phyloP scores from a whole-genome alignment of 768 basidiomycete genomes.

The Lactarius evosmus region DNA sequence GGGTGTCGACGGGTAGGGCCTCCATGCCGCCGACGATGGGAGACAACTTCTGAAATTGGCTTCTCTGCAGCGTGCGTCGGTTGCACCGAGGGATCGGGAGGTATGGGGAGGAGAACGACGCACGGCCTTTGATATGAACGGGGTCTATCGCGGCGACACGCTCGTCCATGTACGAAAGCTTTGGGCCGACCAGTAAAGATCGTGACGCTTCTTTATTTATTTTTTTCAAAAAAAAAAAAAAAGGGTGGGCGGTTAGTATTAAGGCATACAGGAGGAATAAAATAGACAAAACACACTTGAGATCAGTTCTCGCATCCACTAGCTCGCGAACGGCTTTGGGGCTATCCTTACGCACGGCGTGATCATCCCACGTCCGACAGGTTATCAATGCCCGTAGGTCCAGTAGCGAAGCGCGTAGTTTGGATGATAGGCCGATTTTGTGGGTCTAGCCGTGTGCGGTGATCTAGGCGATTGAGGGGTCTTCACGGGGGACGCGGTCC shows the following conservation, averaged over 20 bases:
- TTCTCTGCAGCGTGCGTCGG: conserved; percentile 46
- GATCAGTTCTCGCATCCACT: too few species aligned
- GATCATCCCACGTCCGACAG: conserved; percentile 55
- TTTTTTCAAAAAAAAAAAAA: too few species aligned
- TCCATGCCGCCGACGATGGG: conserved; percentile 63
- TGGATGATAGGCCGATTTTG: conserved; percentile 77
- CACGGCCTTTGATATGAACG: conserved; percentile 65
- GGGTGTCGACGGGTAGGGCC: conserved; percentile 59
- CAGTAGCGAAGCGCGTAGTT: conserved; percentile 60
- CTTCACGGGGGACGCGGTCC: conserved; percentile 68
- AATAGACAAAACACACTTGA: too few species aligned
- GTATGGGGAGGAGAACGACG: conserved; percentile 30
- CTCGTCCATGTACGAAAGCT: conserved; percentile 66
- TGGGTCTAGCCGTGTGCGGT: conserved; percentile 42
- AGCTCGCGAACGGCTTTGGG: too few species aligned
- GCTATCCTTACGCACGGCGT: conserved; percentile 77
- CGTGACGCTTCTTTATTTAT: too few species aligned
- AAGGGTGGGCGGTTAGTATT: too few species aligned
- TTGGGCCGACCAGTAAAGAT: too few species aligned
- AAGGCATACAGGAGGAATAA: too few species aligned
- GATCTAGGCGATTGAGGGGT: conserved; percentile 39
- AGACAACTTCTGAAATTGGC: conserved; percentile 66
- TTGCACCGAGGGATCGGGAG: not conserved
- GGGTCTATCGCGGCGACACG: conserved; percentile 56
- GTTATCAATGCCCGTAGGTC: conserved; percentile 63